Evolutionary conservation across 2,329 filamentous ascomycete species (phyloP).

Genomic region (Penicillium capsulatum): DNA sequence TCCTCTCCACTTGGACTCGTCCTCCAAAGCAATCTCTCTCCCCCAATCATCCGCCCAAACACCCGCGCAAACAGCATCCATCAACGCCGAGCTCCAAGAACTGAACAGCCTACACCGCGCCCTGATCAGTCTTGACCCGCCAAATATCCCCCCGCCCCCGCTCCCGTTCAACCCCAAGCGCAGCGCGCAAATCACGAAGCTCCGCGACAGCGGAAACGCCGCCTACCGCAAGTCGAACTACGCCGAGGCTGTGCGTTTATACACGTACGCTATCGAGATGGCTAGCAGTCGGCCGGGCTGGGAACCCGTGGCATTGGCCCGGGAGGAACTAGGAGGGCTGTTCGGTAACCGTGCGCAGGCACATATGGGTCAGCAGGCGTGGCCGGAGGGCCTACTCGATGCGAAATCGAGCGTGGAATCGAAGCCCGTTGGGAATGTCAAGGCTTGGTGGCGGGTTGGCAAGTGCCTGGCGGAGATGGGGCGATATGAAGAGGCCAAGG

Average conservation of each 20-base stretch:
- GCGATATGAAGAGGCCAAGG: constrained; percentile 71
- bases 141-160: constrained; percentile 74
- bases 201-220: constrained; percentile 80
- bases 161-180: constrained; percentile 92
- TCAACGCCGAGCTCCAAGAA: constrained; percentile 62
- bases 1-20: constrained; percentile 74
- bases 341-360: constrained; percentile 88
- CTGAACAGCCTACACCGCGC: constrained; percentile 74
- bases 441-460: constrained; percentile 89
- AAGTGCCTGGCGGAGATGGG: constrained; percentile 89
- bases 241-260: constrained; percentile 72
- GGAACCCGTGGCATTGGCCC: constrained; percentile 78
- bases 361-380: constrained; percentile 71
- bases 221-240: constrained; percentile 75
- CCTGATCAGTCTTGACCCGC: constrained; percentile 62
- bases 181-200: constrained; percentile 78
- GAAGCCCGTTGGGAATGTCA: constrained; percentile 80
- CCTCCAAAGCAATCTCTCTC: constrained; percentile 67
- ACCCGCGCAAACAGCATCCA: constrained; percentile 45
- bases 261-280: constrained; percentile 87
- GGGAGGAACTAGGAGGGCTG: constrained; percentile 76
- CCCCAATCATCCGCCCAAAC: constrained; percentile 44
- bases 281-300: constrained; percentile 74
- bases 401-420: constrained; percentile 84
- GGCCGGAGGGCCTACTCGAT: constrained; percentile 83